Conservation (phyloP, 2,329 filamentous ascomycete species). For the Diaporthe citrichinensis region DNA sequence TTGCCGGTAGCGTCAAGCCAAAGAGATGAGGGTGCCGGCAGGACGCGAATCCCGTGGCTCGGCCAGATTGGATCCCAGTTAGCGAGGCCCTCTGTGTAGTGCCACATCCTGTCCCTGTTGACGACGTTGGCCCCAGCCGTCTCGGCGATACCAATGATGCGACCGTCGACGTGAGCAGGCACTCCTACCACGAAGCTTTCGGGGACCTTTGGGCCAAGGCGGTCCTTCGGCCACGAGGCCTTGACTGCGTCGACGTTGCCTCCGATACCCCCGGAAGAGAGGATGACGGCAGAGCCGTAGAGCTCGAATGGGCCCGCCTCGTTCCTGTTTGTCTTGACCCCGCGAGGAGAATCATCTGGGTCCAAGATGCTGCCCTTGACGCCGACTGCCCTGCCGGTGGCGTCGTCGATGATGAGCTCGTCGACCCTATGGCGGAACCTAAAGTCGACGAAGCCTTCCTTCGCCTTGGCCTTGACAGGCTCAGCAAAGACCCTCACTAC, state of each 20-base stretch:
- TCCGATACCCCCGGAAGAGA: conserved; percentile 72
- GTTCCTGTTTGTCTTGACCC: conserved; percentile 64
- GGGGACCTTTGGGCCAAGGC: conserved; percentile 69
- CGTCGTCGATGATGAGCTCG: conserved; percentile 66
- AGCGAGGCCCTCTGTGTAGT: conserved; percentile 73
- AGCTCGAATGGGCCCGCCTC: conserved; percentile 67
- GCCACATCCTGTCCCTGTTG: conserved; percentile 77
- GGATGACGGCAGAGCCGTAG: conserved; percentile 64
- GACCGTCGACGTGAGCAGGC: conserved; percentile 74
- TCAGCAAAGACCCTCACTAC: conserved; percentile 70
- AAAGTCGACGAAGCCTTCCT: conserved; percentile 68
- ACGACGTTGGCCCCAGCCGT: conserved; percentile 66
- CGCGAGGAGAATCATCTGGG: conserved; percentile 63
- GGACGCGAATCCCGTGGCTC: conserved; percentile 70
- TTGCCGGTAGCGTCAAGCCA: conserved; percentile 74
- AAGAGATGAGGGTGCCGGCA: conserved; percentile 72
- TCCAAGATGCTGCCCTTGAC: conserved; percentile 68
- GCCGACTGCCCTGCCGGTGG: conserved; percentile 64
- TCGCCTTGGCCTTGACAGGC: conserved; percentile 66
- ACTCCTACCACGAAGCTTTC: conserved; percentile 72
- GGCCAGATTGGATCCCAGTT: conserved; percentile 77
- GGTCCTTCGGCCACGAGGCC: conserved; percentile 69
- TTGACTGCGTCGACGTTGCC: conserved; percentile 74
- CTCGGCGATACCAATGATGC: conserved; percentile 72
- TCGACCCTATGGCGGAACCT: conserved; percentile 71